phyloP scores from a whole-genome alignment of 1,284 basidiomycete genomes.

The Melanopsichium pennsylvanicum region DNA sequence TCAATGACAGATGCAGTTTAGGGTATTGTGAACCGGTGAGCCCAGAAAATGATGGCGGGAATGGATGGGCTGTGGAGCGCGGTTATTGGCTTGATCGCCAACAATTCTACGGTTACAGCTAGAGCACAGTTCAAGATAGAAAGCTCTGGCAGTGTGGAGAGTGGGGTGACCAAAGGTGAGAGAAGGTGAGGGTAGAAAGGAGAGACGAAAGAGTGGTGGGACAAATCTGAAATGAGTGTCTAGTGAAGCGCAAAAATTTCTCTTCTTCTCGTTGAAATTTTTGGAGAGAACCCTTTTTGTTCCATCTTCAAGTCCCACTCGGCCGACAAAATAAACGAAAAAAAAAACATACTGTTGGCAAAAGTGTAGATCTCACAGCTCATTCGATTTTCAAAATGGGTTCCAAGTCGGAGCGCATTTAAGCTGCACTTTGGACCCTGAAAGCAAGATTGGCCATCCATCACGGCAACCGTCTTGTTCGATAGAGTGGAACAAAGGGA shows the following conservation, averaged over 20 bases:
- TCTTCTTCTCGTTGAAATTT: constrained; percentile 7
- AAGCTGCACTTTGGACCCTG: constrained; percentile 16
- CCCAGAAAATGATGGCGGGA: not conserved
- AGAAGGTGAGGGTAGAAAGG: constrained; percentile 14
- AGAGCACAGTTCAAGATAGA: too few species aligned
- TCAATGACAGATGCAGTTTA: not conserved
- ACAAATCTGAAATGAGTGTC: constrained; percentile 1
- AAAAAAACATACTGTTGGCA: constrained; percentile 7
- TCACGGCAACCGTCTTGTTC: too few species aligned
- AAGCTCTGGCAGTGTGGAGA: not conserved
- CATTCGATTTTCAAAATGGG: not conserved
- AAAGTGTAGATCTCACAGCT: too few species aligned
- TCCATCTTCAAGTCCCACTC: constrained; percentile 5
- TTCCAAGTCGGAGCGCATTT: not conserved
- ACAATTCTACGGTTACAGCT: too few species aligned
- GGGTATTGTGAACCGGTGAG: not conserved
- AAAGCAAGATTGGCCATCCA: too few species aligned
- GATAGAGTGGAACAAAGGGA: too few species aligned
- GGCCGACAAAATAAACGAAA: too few species aligned
- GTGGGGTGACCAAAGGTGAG: constrained; percentile 29
- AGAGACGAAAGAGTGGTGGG: not conserved
- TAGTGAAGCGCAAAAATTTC: constrained; percentile 32
- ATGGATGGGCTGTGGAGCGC: too few species aligned
- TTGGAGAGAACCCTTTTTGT: constrained; percentile 8
- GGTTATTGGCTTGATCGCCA: too few species aligned